Base-by-base conservation (phyloP, 371 early-diverging fungal species). In the Syncephalastrum sp. region DNA sequence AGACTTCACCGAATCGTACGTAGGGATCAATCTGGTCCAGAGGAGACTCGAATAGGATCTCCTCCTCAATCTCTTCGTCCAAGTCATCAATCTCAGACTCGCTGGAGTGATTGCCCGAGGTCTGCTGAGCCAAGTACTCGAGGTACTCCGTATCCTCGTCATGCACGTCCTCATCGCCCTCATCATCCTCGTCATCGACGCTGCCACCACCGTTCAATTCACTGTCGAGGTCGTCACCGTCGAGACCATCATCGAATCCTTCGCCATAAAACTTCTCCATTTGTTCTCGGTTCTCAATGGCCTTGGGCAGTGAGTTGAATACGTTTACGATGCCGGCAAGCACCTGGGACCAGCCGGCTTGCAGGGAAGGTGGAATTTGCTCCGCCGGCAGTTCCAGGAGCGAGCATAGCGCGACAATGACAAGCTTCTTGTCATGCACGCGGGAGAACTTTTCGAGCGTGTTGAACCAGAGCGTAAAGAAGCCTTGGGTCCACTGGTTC, bases 381-480 rank as follows among this genome's bases (percentile, higher is more conserved):
- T 82, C 86, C 15, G 74, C 60, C 3, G 94, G 90, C 1, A 92
- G 70, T 12, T 77, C 76, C 41, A 95, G 58, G 16, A 97, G 59
- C 0, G 91, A 67, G 53, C 87, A 89, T 25, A 96, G 68, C 0
- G 94, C 83, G 42, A 92, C 65, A 47, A 97, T 91, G 10, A 82
- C 81, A 14, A 96, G 81, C 75, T 91, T 92, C 82, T 93, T 95
- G 76, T 97, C 97, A 64, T 95, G 93, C 5, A 97, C 96, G 50
- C 95, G 81, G 48, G 79, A 64, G 65, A 95, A 91, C 55, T 81
- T 77, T 44, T 81, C 82, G 21, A 92, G 59, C 42, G 80, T 78
- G 44, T 79, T 68, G 72, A 93, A 88, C 91, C 95, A 93, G 17
- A 87, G 68, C 3, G 79, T 80, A 61, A 96, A 93, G 77, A 96